A percentile compares a stretch with the other conserved stretches of the same genome.
Evolutionary conservation across 2,329 filamentous ascomycete genomes (phyloP).

Genomic region (Beauveria scarabaeidicola): DNA sequence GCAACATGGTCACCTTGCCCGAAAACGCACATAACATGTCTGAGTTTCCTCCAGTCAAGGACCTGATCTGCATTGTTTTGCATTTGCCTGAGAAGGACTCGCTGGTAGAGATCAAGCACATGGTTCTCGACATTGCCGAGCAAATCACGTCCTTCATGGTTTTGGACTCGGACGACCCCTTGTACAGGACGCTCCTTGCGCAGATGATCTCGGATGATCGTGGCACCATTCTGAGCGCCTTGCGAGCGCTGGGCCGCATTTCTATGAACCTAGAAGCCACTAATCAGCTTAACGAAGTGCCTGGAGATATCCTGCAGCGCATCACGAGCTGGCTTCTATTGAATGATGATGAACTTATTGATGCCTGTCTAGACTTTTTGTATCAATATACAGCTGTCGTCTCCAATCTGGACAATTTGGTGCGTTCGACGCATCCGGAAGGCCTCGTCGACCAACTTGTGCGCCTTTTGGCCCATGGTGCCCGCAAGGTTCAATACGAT

Average conservation of each 20-base stretch:
- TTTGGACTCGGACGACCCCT: constrained; percentile 62
- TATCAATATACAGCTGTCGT: constrained; percentile 89
- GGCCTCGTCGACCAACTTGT: constrained; percentile 70
- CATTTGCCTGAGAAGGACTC: constrained; percentile 65
- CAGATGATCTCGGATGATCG: constrained; percentile 65
- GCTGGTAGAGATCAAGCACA: constrained; percentile 79
- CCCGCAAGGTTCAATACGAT: constrained; percentile 53
- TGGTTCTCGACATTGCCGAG: constrained; percentile 84
- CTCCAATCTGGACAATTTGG: constrained; percentile 69
- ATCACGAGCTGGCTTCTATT: constrained; percentile 68
- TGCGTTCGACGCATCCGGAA: constrained; percentile 53
- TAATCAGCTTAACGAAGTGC: constrained; percentile 67
- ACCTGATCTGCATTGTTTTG: constrained; percentile 74
- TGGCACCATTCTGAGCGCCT: constrained; percentile 68
- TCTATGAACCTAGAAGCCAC: constrained; percentile 77
- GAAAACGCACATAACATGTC: constrained; percentile 82
- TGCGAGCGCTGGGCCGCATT: constrained; percentile 77
- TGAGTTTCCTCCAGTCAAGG: constrained; percentile 65
- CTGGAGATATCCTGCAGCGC: constrained; percentile 54
- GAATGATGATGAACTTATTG: constrained; percentile 83
- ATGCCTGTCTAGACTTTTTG: constrained; percentile 84
- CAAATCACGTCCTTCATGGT: constrained; percentile 76
- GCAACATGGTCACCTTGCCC: constrained; percentile 91
- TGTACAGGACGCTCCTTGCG: constrained; percentile 66
- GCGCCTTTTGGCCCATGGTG: constrained; percentile 68